Evolutionary conservation across 1,284 basidiomycete species (phyloP).

Genomic region (Cerrena zonata): DNA sequence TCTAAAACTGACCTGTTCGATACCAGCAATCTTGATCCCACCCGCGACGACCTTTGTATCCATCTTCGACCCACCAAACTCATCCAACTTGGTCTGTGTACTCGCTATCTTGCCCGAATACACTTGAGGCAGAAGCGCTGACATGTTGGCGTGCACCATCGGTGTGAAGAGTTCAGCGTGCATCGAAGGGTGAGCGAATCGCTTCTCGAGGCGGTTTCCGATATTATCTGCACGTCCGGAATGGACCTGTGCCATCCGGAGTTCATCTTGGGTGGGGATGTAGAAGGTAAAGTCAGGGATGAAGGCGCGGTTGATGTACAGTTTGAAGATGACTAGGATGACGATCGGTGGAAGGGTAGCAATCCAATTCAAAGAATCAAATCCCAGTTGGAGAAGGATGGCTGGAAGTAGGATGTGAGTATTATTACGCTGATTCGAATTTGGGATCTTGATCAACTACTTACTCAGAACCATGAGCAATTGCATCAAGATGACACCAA

Average conservation of each 20-base stretch:
- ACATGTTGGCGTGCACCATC: slow-evolving; percentile 82
- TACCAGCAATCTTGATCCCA: slow-evolving; percentile 72
- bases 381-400: slow-evolving; percentile 77
- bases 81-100: slow-evolving; percentile 59
- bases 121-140: slow-evolving; percentile 67
- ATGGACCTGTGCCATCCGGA: slow-evolving; percentile 64
- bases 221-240: slow-evolving; percentile 64
- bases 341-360: slow-evolving; percentile 73
- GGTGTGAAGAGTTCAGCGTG: slow-evolving; percentile 79
- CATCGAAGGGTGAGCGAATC: slow-evolving; percentile 82
- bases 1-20: slow-evolving; percentile 52
- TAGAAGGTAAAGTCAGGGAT: slow-evolving; percentile 74
- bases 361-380: slow-evolving; percentile 68
- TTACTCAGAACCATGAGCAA: slow-evolving; percentile 79
- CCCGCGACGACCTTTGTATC: slow-evolving; percentile 66
- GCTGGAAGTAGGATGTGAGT: slow-evolving; percentile 39
- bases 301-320: slow-evolving; percentile 69
- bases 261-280: slow-evolving; percentile 65
- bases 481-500: slow-evolving; percentile 77
- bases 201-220: slow-evolving; percentile 68
- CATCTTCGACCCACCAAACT: slow-evolving; percentile 71
- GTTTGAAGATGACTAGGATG: slow-evolving; percentile 74
- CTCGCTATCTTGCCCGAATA: slow-evolving; percentile 67
- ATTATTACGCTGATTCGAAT: slow-evolving; percentile 2
- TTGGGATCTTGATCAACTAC: slow-evolving; percentile 25